Conservation (phyloP, 306 rosid species). For the Dryas alaskensis region DNA sequence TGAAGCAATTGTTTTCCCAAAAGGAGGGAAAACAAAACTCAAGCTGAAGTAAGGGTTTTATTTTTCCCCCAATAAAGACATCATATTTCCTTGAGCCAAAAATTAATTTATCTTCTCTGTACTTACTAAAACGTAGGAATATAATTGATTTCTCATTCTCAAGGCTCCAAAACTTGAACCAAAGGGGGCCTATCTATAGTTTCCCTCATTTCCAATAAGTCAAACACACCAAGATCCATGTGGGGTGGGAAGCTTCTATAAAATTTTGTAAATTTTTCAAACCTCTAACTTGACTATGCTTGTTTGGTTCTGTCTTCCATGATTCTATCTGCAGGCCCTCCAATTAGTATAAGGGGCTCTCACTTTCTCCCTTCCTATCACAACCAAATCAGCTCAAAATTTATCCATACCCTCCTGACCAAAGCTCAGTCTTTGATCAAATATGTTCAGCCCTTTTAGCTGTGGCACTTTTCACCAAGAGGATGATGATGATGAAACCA, state of each 20-base stretch:
- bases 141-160: too few species aligned
- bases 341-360: not conserved
- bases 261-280: not conserved
- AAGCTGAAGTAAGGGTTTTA: too few species aligned
- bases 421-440: not conserved
- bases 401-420: too few species aligned
- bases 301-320: not conserved
- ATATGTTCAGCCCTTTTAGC: conserved; percentile 44
- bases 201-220: too few species aligned
- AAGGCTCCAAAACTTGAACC: too few species aligned
- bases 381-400: conserved; percentile 9
- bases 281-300: conserved; percentile 2
- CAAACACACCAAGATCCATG: not conserved
- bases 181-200: too few species aligned
- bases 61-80: too few species aligned
- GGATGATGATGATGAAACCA: conserved; percentile 38
- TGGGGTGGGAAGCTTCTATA: not conserved
- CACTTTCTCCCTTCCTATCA: not conserved
- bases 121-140: too few species aligned
- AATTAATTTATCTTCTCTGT: too few species aligned
- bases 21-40: too few species aligned
- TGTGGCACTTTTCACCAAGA: conserved; percentile 43
- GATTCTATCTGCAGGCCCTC: not conserved
- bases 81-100: too few species aligned
- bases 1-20: too few species aligned